Evolutionary conservation across 345 rosid genomes (phyloP), one percentile per base, ranked within the genome.

Genomic region (Gossypium mustelinum): DNA sequence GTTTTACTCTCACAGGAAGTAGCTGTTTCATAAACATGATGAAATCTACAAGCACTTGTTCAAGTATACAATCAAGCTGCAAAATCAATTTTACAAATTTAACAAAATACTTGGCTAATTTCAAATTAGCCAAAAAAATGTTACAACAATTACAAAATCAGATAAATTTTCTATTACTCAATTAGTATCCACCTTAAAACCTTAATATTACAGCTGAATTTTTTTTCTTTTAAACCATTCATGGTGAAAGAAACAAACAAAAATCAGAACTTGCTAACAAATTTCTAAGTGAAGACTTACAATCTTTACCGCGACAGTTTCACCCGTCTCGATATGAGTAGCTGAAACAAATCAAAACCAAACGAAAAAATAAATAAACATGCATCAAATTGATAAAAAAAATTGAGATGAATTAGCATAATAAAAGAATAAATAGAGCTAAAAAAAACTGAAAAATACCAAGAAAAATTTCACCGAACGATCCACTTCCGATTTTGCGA

Each of bases 401-500:
- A 34, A 0, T 14, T 9, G 62, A 73, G 57, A 50, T 20, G 57
- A 34, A 57, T 25, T 41, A 75, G 73, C 54, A 44, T 67, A 22
- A 54, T 27, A n/a, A 71, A 43, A 60, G 48, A 12, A 48, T 16
- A 45, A 18, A 25, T 10, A 4, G 2, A 16, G 57, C 59, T n/a
- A 18, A 69, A 9, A 29, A 29, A 52, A 1, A 65, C 11, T 12
- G 70, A 13, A 47, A 44, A 6, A 11, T 39, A 89, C 94, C 94
- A 22, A 86, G 86, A 76, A 27, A 86, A 79, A 89, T 89, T 85
- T 89, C 94, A 62, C 94, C 94, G 76, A 20, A 89, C 25, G 94
- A 87, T 79, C 92, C 94, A 74, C 94, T 83, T 68, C 94, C 94
- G 79, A 89, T 86, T 82, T 87, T 86, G 72, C 92, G 87, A 72